Conservation (phyloP, 2,329 filamentous ascomycete genomes). For the Samsoniella hepiali region DNA sequence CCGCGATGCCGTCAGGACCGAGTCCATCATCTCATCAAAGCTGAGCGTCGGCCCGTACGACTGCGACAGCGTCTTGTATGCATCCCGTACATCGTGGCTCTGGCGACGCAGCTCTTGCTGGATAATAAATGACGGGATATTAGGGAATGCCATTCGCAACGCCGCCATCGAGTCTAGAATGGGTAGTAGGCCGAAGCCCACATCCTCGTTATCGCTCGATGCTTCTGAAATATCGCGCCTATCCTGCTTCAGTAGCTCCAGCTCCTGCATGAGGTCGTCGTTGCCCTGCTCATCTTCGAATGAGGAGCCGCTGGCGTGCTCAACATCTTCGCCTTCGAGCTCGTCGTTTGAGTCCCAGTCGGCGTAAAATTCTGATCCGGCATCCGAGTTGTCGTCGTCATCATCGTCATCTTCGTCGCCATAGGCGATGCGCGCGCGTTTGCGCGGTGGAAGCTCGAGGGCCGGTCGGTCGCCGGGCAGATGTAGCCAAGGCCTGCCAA, state of each 20-base stretch:
- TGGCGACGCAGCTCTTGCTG: conserved; percentile 35
- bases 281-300: conserved; percentile 9
- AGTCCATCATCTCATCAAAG: conserved; percentile 34
- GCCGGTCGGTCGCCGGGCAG: conserved; percentile 58
- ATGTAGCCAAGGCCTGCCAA: conserved; percentile 69
- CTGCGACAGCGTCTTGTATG: conserved; percentile 37
- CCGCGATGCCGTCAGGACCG: conserved; percentile 23
- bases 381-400: conserved; percentile 35
- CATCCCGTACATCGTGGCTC: conserved; percentile 33
- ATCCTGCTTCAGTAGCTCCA: conserved; percentile 15
- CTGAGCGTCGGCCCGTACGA: conserved; percentile 31
- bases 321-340: conserved; percentile 19
- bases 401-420: conserved; percentile 38
- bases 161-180: conserved; percentile 26
- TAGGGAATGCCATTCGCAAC: conserved; percentile 44
- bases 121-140: conserved; percentile 34
- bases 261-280: conserved; percentile 15
- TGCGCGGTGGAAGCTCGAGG: conserved; percentile 70
- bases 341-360: conserved; percentile 23
- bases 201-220: conserved; percentile 19
- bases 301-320: conserved; percentile 8
- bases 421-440: conserved; percentile 56
- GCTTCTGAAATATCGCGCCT: conserved; percentile 19
- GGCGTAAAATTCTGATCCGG: conserved; percentile 32
- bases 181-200: conserved; percentile 10